phyloP scores from a whole-genome alignment of 2,329 filamentous ascomycete species.

The Clonostachys chloroleuca region DNA sequence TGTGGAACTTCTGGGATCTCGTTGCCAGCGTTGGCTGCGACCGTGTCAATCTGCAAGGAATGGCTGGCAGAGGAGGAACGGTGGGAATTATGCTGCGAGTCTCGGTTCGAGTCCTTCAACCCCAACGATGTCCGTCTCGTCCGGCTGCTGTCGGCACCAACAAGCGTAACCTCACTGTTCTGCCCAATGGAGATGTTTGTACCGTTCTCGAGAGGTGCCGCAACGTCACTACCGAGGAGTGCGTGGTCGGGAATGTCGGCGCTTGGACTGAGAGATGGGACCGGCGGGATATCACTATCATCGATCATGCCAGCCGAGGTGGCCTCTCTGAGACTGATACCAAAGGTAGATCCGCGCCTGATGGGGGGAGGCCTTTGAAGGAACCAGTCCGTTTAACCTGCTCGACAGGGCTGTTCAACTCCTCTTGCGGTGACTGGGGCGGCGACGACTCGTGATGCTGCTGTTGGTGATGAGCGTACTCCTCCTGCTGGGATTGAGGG shows the following conservation, averaged over 20 bases:
- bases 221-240: not conserved
- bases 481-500: not conserved
- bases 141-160: slow-evolving; percentile 1
- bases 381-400: slow-evolving; percentile 23
- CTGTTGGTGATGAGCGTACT: not conserved
- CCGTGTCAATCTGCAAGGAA: not conserved
- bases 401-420: not conserved
- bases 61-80: not conserved
- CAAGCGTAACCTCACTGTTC: slow-evolving; percentile 2
- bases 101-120: not conserved
- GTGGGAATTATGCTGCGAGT: not conserved
- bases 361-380: slow-evolving; percentile 57
- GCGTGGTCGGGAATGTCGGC: not conserved
- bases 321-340: slow-evolving; percentile 22
- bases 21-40: not conserved
- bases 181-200: slow-evolving; percentile 1
- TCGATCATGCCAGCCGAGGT: slow-evolving; percentile 21
- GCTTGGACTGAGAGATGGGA: slow-evolving; percentile 2
- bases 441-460: not conserved
- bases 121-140: not conserved
- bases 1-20: not conserved
- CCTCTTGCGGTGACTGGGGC: not conserved
- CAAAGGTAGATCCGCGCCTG: slow-evolving; percentile 52
- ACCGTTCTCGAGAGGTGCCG: not conserved
- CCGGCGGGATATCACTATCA: too few relatives aligned